Evolutionary conservation across 257 asterid genomes (phyloP), one percentile per base, ranked within the genome.

Genomic region (Leptodermis oblonga): DNA sequence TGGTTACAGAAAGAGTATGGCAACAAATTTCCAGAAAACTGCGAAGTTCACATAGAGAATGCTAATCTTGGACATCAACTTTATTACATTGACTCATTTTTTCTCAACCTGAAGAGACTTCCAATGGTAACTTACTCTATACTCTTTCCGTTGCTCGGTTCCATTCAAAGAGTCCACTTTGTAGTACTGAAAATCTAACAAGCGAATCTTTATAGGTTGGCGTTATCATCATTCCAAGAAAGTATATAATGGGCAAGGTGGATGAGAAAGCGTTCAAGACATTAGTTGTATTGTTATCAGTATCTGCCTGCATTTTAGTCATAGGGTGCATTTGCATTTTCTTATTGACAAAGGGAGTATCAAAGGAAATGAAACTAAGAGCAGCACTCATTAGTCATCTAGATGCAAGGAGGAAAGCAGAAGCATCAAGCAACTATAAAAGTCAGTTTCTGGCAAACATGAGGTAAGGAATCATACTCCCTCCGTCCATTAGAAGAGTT

Each of bases 381-480:
- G 98, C 97, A 34, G 90, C 82, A 14, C 82, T 90, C 58, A 92
- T 92, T 69, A 81, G 89, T 41, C 96, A 92, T 60, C 83, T 92
- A 7, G 95, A 92, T 73, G 98, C 98, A 31, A 83, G 98, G 74
- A 82, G 98, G 76, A 92, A 83, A 68, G 98, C 98, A 11, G 98
- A 92, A 82, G 97, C 95, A 67, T 92, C 97, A 17, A 92, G 87
- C 82, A 90, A 92, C 79, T 92, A 86, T 74, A 92, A 92, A 79
- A 92, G 97, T 76, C 96, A 89, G 84, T 92, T 92, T 84, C 83
- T 92, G 62, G 98, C 98, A 17, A 92, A 92, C 79, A 92, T 92
- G 98, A 92, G 98, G 98, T 82, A 54, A 78, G 72, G 33, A 66
- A n/a, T n/a, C n/a, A n/a, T n/a, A n/a, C n/a, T n/a, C n/a, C n/a